Percentiles rank a stretch among this genome's conserved stretches.
Evolutionary conservation across 495 filamentous ascomycete species (phyloP).

Genomic region (Tuber brumale): DNA sequence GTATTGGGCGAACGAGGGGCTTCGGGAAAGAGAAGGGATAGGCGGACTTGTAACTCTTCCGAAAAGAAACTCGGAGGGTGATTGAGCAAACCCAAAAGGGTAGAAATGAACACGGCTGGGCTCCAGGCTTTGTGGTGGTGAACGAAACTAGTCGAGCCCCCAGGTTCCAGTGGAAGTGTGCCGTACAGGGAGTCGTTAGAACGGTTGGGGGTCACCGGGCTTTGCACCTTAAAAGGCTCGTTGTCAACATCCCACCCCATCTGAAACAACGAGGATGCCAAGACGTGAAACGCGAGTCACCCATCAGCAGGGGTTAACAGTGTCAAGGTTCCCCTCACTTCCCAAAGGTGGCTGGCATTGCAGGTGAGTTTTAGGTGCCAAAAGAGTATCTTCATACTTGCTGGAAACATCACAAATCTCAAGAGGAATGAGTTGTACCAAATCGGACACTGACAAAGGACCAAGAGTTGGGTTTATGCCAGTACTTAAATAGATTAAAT

Average conservation of each 20-base stretch:
- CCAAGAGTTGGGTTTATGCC: too few species aligned
- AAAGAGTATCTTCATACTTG: too few species aligned
- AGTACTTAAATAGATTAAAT: too few species aligned
- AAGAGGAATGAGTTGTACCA: too few species aligned
- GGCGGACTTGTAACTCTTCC: neutral
- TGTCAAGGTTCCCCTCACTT: too few species aligned
- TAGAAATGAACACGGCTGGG: neutral
- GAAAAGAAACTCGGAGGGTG: too few species aligned
- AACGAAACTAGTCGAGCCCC: neutral
- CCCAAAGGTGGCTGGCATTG: too few species aligned
- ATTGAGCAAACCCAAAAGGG: neutral
- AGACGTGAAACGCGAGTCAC: neutral
- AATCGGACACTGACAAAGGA: too few species aligned
- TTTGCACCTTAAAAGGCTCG: neutral
- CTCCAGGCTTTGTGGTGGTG: neutral
- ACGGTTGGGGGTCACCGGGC: neutral
- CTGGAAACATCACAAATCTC: too few species aligned
- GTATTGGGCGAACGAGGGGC: neutral
- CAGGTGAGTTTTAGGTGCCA: too few species aligned
- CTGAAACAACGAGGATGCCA: neutral
- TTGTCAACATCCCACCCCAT: neutral
- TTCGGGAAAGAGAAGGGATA: neutral
- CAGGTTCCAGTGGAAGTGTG: neutral
- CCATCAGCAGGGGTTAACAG: too few species aligned
- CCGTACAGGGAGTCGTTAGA: neutral